phyloP scores from a whole-genome alignment of 2,329 filamentous ascomycete species.

The Ophiocordyceps australis region DNA sequence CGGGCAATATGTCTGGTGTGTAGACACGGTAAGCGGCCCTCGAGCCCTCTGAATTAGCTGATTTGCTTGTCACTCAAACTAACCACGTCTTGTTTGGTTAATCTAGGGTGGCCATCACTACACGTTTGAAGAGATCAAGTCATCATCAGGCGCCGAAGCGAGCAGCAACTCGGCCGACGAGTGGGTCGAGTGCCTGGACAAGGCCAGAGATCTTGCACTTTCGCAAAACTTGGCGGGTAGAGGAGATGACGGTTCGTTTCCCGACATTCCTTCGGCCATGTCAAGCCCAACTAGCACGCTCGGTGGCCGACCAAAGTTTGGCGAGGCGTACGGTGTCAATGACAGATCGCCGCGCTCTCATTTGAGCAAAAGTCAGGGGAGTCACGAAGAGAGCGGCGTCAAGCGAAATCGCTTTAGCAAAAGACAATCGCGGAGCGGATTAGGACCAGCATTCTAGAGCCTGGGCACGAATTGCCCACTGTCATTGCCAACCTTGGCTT shows the following conservation, averaged over 20 bases:
- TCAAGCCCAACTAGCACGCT: conserved; percentile 65
- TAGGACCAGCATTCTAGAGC: conserved; percentile 77
- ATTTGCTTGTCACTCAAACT: conserved; percentile 10
- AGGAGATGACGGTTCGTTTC: conserved; percentile 46
- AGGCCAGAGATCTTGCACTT: conserved; percentile 67
- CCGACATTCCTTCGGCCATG: conserved; percentile 50
- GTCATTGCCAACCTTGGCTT: no score
- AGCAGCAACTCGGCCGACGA: conserved; percentile 61
- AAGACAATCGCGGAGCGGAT: conserved; percentile 83
- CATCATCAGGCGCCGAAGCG: conserved; percentile 35
- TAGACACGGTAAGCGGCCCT: conserved; percentile 64
- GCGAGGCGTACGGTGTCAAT: conserved; percentile 26
- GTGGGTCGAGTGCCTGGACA: conserved; percentile 80
- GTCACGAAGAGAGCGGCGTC: conserved; percentile 28
- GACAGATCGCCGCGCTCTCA: conserved; percentile 38
- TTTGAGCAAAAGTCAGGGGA: conserved; percentile 39
- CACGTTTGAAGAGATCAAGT: conserved; percentile 85
- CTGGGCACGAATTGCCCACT: no score
- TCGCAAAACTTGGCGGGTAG: conserved; percentile 55
- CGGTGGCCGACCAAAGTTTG: conserved; percentile 35
- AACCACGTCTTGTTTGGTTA: not conserved
- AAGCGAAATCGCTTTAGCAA: conserved; percentile 68
- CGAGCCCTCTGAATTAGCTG: not conserved
- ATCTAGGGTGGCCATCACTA: conserved; percentile 73
- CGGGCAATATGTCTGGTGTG: conserved; percentile 71